phyloP scores from a whole-genome alignment of 306 rosid species.

The Arachis hypogaea region DNA sequence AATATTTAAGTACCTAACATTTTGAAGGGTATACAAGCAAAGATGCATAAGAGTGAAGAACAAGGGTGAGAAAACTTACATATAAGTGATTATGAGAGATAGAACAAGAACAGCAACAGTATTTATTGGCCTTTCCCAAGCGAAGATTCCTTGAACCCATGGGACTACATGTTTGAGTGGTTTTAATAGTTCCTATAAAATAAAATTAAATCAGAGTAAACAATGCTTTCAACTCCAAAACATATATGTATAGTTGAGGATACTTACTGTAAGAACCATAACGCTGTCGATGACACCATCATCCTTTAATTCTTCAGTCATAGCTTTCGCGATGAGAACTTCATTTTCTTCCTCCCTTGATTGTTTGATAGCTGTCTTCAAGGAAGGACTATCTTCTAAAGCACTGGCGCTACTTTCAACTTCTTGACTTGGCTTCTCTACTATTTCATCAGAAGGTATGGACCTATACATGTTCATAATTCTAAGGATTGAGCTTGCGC shows the following conservation, averaged over 20 bases:
- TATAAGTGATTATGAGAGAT: constrained; percentile 60
- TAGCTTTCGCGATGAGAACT: constrained; percentile 73
- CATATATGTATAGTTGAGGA: not conserved
- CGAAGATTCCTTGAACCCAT: no score
- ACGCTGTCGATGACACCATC: constrained; percentile 78
- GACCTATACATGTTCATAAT: constrained; percentile 51
- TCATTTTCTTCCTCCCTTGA: constrained; percentile 87
- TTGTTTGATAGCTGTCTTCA: constrained; percentile 69
- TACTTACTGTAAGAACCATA: constrained; percentile 57
- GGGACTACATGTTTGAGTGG: no score
- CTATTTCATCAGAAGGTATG: constrained; percentile 40
- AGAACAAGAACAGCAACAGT: constrained; percentile 55
- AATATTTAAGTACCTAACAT: no score
- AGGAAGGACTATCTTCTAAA: constrained; percentile 43
- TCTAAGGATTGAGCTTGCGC: constrained; percentile 69
- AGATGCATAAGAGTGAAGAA: not conserved
- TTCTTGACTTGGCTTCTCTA: constrained; percentile 36
- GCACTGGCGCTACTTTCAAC: constrained; percentile 26
- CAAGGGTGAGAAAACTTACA: constrained; percentile 47
- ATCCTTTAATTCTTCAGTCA: constrained; percentile 71
- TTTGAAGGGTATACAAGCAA: not conserved
- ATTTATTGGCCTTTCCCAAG: constrained; percentile 54
- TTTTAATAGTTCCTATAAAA: no score
- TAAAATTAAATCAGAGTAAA: no score
- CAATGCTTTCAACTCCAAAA: not conserved